Evolutionary conservation across 106 monocot genomes (phyloP), one percentile per base, ranked within the genome.

Genomic region (Dendrobium huoshanense): DNA sequence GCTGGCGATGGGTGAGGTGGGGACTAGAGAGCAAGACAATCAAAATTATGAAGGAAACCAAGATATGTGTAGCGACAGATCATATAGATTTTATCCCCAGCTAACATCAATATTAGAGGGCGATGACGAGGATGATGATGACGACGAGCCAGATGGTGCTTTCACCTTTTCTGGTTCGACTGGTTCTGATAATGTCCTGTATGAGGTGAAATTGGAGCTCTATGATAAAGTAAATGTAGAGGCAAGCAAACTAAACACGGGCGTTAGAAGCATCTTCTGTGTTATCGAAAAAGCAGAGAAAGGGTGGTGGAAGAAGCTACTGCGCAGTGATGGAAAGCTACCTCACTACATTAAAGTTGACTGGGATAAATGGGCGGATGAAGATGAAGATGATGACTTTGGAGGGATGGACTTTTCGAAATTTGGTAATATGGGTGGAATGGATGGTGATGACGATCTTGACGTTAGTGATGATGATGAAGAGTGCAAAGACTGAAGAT

Each of bases 281-380:
- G 77, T 93, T 18, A 29, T 95, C 22, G 86, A 89, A 79, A 95
- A 95, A 77, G 85, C 83, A 73, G 94, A 95, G 82, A 86, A 83
- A 13, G 86, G 37, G 25, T 93, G 95, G 95, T 95, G 95, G 95
- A 89, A 82, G 74, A 95, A 91, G 82, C 85, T 95, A 7, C 72
- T 95, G 81, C 73, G 89, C 31, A 89, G 86, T 67, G 92, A 93
- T 81, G 80, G 7, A 15, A 95, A 89, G 79, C 80, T 89, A 84
- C 95, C 95, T 2, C 95, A 95, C 79, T 95, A 91, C 77, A 73
- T 95, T 43, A 92, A 88, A 80, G 95, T 95, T 79, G 95, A 95
- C 37, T 95, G 93, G 95, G 95, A 93, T 80, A 95, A 91, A 77
- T 95, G 95, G 92, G 89, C 81, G 10, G 95, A 95, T 77, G 91